Percentiles rank a stretch among this genome's conserved stretches.
Evolutionary conservation across 2,329 filamentous ascomycete genomes (phyloP).

Genomic region (Sclerotinia trifoliorum): DNA sequence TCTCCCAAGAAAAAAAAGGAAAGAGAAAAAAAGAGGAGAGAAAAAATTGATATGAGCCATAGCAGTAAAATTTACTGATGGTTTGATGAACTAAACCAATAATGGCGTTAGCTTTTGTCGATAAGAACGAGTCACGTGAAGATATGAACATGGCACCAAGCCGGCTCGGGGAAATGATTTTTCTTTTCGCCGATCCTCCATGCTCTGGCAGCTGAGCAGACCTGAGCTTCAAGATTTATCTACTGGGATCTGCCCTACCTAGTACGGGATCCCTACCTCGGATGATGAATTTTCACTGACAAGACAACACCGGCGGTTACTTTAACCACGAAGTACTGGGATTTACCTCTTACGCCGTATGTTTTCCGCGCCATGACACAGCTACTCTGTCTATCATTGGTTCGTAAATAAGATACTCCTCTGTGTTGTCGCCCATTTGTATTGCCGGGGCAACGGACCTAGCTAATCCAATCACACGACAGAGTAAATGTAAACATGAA

Average conservation of each 20-base stretch:
- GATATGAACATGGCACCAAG: background rate
- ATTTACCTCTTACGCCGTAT: background rate
- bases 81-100: background rate
- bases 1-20: constrained; percentile 54
- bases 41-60: constrained; percentile 13
- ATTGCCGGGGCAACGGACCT: constrained; percentile 6
- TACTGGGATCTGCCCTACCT: no score
- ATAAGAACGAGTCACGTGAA: background rate
- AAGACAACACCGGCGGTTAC: no score
- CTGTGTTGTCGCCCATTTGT: constrained; percentile 7
- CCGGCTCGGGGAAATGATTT: background rate
- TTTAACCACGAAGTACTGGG: background rate
- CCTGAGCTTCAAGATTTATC: background rate
- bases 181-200: no score
- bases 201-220: background rate
- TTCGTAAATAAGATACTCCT: background rate
- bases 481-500: no score
- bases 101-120: background rate
- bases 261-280: no score
- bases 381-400: background rate
- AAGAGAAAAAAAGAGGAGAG: constrained; percentile 26
- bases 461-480: no score
- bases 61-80: background rate
- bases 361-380: background rate
- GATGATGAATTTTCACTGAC: no score